Evolutionary conservation across 176 grass and related monocot genomes (phyloP), one percentile per base, ranked within the genome.

Genomic region (Puccinellia tenuiflora): DNA sequence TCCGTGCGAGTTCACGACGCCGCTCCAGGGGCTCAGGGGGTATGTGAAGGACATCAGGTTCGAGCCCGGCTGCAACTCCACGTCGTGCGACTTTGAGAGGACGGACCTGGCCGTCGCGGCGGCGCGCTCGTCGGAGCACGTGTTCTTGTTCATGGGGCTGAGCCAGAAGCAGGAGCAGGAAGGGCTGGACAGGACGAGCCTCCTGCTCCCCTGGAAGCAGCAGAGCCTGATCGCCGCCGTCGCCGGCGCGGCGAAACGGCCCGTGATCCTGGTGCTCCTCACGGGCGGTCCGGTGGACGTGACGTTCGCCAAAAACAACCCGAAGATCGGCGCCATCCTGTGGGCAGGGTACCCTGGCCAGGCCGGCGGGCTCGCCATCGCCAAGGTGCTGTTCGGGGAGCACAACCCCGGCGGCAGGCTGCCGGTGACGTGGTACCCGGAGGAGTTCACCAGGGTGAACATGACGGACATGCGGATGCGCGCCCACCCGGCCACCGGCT

Each of bases 381-480:
- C 95, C 7, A 79, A 82, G 16, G 85, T 94, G 18, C 83, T 97
- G 28, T 97, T 97, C 47, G 92, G 95, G 1, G 88, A 91, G 22
- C 86, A 89, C 81, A 97, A 92, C 56, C 95, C 95, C 30, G 59
- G 95, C 64, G 95, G 92, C 0, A 83, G 88, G 48, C 21, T 97
- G 70, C 95, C 92, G 2, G 88, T 97, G 53, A 97, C 92, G 12
- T 97, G 92, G 92, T 97, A 97, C 68, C 86, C 95, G 16, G 61
- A 94, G 48, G 88, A 84, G 30, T 97, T 79, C 63, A 90, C 84
- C 0, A 72, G 52, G 59, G 67, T 97, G 37, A 78, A 88, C 17
- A 97, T 97, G 92, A 97, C 90, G 1, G 86, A 90, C 86, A 94
- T 92, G 95, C 42, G 90, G 28, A 94, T 97, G 92, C 86, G 95